Evolutionary conservation across 805 yeast genomes (phyloP).

Genomic region (Ogataea allantospora): DNA sequence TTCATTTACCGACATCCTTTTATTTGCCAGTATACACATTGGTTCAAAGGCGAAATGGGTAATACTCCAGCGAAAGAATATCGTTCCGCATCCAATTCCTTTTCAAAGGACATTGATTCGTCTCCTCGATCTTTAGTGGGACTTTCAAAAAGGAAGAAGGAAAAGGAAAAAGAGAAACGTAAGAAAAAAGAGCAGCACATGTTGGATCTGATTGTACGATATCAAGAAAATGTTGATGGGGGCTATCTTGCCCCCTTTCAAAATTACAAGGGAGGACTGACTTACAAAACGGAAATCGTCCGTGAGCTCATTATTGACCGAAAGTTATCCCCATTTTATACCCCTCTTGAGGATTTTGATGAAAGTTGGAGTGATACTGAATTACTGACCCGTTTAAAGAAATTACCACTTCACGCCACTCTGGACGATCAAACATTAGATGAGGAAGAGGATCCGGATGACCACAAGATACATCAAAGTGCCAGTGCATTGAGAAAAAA

Average conservation of each 20-base stretch:
- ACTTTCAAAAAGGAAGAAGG: constrained; percentile 33
- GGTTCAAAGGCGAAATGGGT: no score
- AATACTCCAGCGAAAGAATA: constrained; percentile 28
- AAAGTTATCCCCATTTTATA: constrained; percentile 82
- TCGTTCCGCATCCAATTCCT: constrained; percentile 19
- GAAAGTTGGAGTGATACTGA: constrained; percentile 70
- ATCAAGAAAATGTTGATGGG: constrained; percentile 81
- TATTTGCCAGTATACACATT: no score
- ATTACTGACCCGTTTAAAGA: constrained; percentile 50
- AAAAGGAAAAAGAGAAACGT: constrained; percentile 55
- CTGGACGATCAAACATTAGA: constrained; percentile 44
- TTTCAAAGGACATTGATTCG: constrained; percentile 19
- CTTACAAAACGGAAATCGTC: constrained; percentile 74
- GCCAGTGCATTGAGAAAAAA: constrained; percentile 45
- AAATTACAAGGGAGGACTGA: constrained; percentile 72
- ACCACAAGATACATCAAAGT: constrained; percentile 55
- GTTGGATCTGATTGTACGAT: constrained; percentile 54
- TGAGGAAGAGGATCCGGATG: constrained; percentile 61
- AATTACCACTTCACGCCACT: constrained; percentile 56
- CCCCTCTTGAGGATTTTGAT: constrained; percentile 82
- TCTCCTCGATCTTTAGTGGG: constrained; percentile 21
- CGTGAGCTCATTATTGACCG: constrained; percentile 66
- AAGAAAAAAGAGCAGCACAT: constrained; percentile 52
- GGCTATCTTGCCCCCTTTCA: constrained; percentile 93
- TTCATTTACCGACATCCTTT: no score